Conservation (phyloP, 208 protist genomes). For the Tetramitus jugosus region DNA sequence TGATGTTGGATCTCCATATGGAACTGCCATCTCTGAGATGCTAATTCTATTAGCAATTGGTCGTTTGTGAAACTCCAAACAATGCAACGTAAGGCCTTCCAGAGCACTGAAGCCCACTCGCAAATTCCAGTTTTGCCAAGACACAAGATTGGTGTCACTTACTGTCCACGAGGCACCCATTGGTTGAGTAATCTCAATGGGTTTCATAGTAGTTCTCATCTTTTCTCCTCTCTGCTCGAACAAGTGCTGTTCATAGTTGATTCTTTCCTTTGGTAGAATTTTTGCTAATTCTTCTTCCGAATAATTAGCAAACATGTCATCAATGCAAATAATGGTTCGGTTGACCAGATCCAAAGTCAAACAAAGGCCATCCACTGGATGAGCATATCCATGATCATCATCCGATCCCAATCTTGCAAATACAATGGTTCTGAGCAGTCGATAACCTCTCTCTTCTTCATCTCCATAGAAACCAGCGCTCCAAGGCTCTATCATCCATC, state of each 20-base stretch:
- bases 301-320: neutral
- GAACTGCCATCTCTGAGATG: constrained; percentile 38
- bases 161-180: constrained; percentile 28
- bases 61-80: constrained; percentile 26
- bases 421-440: constrained; percentile 1
- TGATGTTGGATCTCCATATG: constrained; percentile 26
- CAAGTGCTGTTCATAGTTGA: constrained; percentile 25
- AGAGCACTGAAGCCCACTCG: constrained; percentile 25
- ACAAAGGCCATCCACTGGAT: constrained; percentile 30
- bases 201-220: constrained; percentile 29
- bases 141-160: constrained; percentile 32
- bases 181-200: constrained; percentile 35
- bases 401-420: constrained; percentile 14
- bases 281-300: constrained; percentile 16
- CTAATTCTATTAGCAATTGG: constrained; percentile 26
- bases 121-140: constrained; percentile 37
- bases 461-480: constrained; percentile 7
- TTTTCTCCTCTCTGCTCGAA: constrained; percentile 9
- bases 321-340: constrained; percentile 22
- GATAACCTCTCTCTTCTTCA: constrained; percentile 5
- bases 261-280: constrained; percentile 13
- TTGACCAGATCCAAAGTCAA: constrained; percentile 33
- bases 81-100: constrained; percentile 38
- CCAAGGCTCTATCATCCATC: constrained; percentile 13
- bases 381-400: constrained; percentile 28